Conservation (phyloP, 2,329 filamentous ascomycete genomes). For the Hysterium pulicare region DNA sequence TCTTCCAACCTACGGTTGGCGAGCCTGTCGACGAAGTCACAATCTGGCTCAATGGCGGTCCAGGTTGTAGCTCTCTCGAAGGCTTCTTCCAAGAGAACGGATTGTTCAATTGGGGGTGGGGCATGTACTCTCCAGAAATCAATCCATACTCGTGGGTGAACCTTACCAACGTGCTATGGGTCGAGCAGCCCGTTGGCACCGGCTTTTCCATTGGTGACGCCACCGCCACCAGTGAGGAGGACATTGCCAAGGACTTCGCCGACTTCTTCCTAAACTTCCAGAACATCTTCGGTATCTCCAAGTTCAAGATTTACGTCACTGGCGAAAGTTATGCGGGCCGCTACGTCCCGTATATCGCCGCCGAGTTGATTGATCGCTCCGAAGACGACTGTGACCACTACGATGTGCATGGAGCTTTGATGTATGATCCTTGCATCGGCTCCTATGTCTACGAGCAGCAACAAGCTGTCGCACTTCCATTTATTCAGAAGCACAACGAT, state of each 20-base stretch:
- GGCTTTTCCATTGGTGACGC: conserved; percentile 15
- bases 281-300: conserved; percentile 17
- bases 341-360: conserved; percentile 18
- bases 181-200: conserved; percentile 15
- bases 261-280: conserved; percentile 18
- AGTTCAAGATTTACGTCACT: conserved; percentile 17
- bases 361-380: conserved; percentile 19
- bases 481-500: conserved; percentile 8
- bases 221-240: conserved; percentile 17
- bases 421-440: conserved; percentile 15
- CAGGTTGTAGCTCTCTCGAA: conserved; percentile 13
- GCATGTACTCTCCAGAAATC: conserved; percentile 9
- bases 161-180: conserved; percentile 19
- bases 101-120: conserved; percentile 15
- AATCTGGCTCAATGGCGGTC: conserved; percentile 18
- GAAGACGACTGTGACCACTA: conserved; percentile 27
- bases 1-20: conserved; percentile 16
- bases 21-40: conserved; percentile 15
- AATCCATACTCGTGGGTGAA: conserved; percentile 17
- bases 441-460: conserved; percentile 9
- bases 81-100: conserved; percentile 15
- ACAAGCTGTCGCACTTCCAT: conserved; percentile 11
- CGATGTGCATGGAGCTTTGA: conserved; percentile 12
- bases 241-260: conserved; percentile 16
- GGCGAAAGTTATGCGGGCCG: conserved; percentile 17